A percentile compares a stretch with the other conserved stretches of the same genome.
Evolutionary conservation across 345 rosid genomes (phyloP).

Genomic region (Luvunga scandens): DNA sequence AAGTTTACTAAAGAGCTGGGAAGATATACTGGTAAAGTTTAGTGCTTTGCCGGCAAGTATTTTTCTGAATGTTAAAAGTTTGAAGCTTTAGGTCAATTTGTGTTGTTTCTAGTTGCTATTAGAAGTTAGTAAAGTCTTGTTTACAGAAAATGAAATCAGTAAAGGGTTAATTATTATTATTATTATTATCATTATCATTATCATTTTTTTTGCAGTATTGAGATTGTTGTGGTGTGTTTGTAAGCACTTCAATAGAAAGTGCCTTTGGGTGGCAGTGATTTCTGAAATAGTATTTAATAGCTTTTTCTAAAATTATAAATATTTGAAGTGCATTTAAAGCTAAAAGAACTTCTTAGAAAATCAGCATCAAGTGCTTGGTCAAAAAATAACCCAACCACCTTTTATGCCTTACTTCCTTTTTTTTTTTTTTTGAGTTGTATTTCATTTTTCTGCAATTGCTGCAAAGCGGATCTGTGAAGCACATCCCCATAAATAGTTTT

Average conservation of each 20-base stretch:
- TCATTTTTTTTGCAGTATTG: background rate
- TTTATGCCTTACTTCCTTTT: background rate
- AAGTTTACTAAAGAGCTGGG: conserved; percentile 93
- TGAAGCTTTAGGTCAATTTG: background rate
- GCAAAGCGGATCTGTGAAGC: background rate
- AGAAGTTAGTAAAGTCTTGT: background rate
- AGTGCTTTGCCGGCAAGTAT: background rate
- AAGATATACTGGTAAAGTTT: conserved; percentile 60
- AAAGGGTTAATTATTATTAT: background rate
- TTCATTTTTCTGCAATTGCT: too few species aligned
- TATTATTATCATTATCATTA: too few species aligned
- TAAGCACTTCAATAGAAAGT: background rate
- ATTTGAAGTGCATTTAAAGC: background rate
- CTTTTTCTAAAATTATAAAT: background rate
- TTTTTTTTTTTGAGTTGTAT: background rate
- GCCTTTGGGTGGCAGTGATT: background rate
- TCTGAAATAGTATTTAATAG: background rate
- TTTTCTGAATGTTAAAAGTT: background rate
- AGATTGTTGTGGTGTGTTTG: background rate
- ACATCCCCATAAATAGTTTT: too few species aligned
- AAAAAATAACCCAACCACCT: background rate
- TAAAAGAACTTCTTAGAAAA: background rate
- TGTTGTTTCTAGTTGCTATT: background rate
- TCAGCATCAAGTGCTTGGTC: background rate
- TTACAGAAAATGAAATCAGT: background rate